Conservation (phyloP, 371 early-diverging fungal species). For the Circinella umbellata region DNA sequence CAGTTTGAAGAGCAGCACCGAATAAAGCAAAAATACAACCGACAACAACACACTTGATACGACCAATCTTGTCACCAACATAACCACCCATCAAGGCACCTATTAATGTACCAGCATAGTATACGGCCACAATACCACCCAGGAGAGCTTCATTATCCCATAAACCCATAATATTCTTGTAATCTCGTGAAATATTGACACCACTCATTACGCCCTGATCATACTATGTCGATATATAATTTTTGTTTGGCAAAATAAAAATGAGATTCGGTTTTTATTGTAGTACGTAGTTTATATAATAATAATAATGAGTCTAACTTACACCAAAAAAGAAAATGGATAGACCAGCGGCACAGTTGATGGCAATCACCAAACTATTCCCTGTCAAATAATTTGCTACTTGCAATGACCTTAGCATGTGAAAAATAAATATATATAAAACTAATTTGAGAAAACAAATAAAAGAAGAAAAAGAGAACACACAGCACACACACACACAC, state of each 20-base stretch:
- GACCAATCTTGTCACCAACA: conserved; percentile 29
- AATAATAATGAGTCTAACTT: conserved; percentile 5
- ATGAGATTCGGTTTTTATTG: too few species aligned
- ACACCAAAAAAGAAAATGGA: conserved; percentile 57
- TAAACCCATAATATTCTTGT: conserved; percentile 37
- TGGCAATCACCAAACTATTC: conserved; percentile 30
- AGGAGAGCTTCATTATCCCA: conserved; percentile 38
- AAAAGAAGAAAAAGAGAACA: not conserved
- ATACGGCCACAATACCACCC: conserved; percentile 29
- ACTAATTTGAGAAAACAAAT: too few species aligned
- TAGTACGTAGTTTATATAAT: too few species aligned
- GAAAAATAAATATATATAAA: not conserved
- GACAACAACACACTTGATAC: conserved; percentile 25
- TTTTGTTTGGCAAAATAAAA: too few species aligned
- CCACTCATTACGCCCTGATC: conserved; percentile 55
- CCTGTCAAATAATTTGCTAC: conserved; percentile 16
- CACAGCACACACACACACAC: not conserved
- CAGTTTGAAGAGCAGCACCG: conserved; percentile 33
- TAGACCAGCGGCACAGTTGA: conserved; percentile 48
- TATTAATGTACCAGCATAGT: conserved; percentile 23
- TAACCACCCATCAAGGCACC: conserved; percentile 22
- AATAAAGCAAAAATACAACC: conserved; percentile 28
- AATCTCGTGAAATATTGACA: conserved; percentile 46
- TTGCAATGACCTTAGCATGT: not conserved
- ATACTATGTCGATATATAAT: conserved; percentile 19